Base-by-base conservation (phyloP, 225 moss, liverwort and hornwort genomes). In the Polytrichum formosum region DNA sequence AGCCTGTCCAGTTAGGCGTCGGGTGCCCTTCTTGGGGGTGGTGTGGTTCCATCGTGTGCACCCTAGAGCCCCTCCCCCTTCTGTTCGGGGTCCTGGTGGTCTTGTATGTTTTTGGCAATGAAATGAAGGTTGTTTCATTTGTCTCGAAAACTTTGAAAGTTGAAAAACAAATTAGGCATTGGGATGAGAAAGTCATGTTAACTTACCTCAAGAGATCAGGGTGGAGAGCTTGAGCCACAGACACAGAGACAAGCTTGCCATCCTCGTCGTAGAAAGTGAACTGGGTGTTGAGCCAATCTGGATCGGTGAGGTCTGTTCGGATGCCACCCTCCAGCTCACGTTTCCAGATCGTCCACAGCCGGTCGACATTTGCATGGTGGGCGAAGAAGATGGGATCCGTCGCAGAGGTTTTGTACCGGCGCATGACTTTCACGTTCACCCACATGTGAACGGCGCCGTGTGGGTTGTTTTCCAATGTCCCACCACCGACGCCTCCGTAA, bases 221-320 rank as follows among this genome's bases (percentile, higher is more conserved):
- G 33, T 30, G 54, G 5, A 74, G 70, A 18, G 58, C 8, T 33
- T 79, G 68, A 18, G 59, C 19, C 10, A 79, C 65, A 17, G 26
- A 74, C 18, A 67, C 65, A 18, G 70, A 55, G 62, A 74, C 60
- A 8, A 74, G 53, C 2, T 65, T 56, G 6, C 56, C 65, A 17
- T 73, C 60, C 31, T 79, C 79, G 56, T 79, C 79, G 31, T 70
- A 79, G 68, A 79, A 79, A 22, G 64, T 46, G 28, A 70, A 79
- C 26, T 37, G 63, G 1, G 55, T 65, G 4, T 79, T 66, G 28
- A 79, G 53, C 55, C 63, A 79, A 65, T 79, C 79, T 16, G 79
- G 53, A 16, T 79, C 73, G 7, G 28, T 33, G 23, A 67, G 53
- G 20, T 78, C 69, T 7, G 27, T 53, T 54, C 65, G 64, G 21